phyloP scores from a whole-genome alignment of 1,284 basidiomycete species.

The Entoloma clypeatum region DNA sequence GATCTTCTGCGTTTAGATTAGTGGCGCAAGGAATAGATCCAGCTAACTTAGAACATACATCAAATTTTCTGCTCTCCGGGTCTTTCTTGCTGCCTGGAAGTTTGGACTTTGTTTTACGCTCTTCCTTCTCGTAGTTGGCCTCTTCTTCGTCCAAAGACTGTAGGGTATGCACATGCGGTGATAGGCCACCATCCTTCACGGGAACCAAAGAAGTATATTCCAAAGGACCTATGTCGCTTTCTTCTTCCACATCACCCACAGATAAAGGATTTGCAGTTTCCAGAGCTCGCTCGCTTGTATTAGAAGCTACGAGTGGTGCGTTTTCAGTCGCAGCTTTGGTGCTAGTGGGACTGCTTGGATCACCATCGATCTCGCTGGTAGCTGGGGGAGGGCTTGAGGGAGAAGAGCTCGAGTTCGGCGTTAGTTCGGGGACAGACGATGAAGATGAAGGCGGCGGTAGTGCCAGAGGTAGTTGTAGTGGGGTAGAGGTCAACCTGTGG shows the following conservation, averaged over 20 bases:
- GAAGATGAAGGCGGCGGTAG: conserved; percentile 25
- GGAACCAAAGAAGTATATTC: conserved; percentile 30
- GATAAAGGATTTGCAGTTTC: conserved; percentile 24
- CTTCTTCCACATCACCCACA: conserved; percentile 24
- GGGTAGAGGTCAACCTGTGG: no score
- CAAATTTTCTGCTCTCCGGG: conserved; percentile 20
- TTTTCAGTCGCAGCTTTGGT: no score
- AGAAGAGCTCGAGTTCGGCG: conserved; percentile 60
- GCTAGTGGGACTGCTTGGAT: no score
- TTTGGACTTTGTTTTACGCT: no score
- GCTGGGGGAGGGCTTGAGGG: conserved; percentile 59
- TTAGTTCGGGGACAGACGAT: conserved; percentile 52
- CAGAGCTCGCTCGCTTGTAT: no score
- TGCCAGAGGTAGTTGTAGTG: conserved; percentile 12
- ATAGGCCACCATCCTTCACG: conserved; percentile 39
- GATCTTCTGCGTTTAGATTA: conserved; percentile 26
- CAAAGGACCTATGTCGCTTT: conserved; percentile 29
- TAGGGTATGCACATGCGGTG: conserved; percentile 27
- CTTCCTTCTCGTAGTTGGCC: no score
- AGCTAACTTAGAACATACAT: conserved; percentile 16
- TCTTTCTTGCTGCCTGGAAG: conserved; percentile 36
- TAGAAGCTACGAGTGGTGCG: no score
- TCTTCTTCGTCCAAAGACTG: no score
- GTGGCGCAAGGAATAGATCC: conserved; percentile 8
- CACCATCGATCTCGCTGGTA: conserved; percentile 38